Percentiles rank a stretch among this genome's conserved stretches.
These are phyloP conservation scores for Jacaranda mimosifolia DNA, from an alignment of 257 asterid species.

Conservation along the genomic window DNA sequence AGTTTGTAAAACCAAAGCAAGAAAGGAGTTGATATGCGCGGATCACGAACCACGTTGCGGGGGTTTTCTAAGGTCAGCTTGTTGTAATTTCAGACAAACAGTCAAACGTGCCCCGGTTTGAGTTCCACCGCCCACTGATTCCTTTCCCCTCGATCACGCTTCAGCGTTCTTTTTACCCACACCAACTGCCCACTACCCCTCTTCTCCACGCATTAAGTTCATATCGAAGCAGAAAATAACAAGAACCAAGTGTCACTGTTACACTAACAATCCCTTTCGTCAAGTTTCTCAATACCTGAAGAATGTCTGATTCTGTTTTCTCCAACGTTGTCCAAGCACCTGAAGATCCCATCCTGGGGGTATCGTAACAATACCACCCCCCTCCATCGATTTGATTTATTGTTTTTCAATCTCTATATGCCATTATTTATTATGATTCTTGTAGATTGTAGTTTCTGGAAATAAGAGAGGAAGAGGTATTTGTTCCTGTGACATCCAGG, in stretches of 20 bases:
- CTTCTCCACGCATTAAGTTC: not conserved
- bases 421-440: not conserved
- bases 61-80: constrained; percentile 14
- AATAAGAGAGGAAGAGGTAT: not conserved
- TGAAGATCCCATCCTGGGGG: constrained; percentile 87
- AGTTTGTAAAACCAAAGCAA: too few species aligned
- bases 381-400: not conserved
- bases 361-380: constrained; percentile 21
- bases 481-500: not conserved
- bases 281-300: constrained; percentile 12
- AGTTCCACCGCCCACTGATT: constrained; percentile 36
- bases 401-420: not conserved
- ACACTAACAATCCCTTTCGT: not conserved
- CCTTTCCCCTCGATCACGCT: constrained; percentile 40
- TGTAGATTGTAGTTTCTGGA: not conserved
- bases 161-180: constrained; percentile 9
- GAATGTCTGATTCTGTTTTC: constrained; percentile 62
- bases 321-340: constrained; percentile 72
- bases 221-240: not conserved
- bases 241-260: not conserved
- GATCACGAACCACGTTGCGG: too few species aligned
- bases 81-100: not conserved
- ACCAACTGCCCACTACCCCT: not conserved
- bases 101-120: constrained; percentile 12
- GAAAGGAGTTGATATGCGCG: too few species aligned